Evolutionary conservation across 257 asterid species (phyloP).

Genomic region (Petrea volubilis): DNA sequence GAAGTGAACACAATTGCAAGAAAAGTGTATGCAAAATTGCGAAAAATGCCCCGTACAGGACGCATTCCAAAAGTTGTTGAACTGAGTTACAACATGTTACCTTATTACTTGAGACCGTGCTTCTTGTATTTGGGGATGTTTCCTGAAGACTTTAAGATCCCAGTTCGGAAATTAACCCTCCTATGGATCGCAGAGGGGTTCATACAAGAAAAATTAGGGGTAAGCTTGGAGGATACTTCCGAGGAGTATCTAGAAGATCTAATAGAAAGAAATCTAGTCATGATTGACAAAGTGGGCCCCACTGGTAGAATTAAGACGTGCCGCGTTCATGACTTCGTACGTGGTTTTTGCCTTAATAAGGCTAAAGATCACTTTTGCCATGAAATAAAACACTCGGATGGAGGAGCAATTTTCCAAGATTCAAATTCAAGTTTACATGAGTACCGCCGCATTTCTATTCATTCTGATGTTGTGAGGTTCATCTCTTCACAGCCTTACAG

Average conservation of each 20-base stretch:
- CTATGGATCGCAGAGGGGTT: slow-evolving; percentile 50
- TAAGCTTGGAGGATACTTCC: slow-evolving; percentile 33
- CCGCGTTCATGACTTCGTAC: slow-evolving; percentile 42
- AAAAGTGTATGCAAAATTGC: too few species aligned
- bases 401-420: background rate
- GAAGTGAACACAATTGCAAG: too few species aligned
- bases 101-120: too few species aligned
- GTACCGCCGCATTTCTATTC: slow-evolving; percentile 37
- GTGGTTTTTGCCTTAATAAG: slow-evolving; percentile 38
- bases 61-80: slow-evolving; percentile 13
- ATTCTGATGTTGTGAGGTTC: too few species aligned
- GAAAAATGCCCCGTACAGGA: background rate
- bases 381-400: slow-evolving; percentile 18
- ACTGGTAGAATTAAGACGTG: slow-evolving; percentile 45
- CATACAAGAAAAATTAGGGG: slow-evolving; percentile 2
- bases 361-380: slow-evolving; percentile 30
- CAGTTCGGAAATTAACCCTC: slow-evolving; percentile 31
- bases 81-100: slow-evolving; percentile 29
- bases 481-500: slow-evolving; percentile 24
- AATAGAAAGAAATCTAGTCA: slow-evolving; percentile 34
- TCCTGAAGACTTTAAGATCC: slow-evolving; percentile 33
- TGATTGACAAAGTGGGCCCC: slow-evolving; percentile 25
- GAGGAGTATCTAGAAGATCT: slow-evolving; percentile 36
- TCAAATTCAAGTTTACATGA: background rate
- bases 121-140: slow-evolving; percentile 37